phyloP scores from a whole-genome alignment of 2,329 filamentous ascomycete genomes.

The Macrophomina tecta region DNA sequence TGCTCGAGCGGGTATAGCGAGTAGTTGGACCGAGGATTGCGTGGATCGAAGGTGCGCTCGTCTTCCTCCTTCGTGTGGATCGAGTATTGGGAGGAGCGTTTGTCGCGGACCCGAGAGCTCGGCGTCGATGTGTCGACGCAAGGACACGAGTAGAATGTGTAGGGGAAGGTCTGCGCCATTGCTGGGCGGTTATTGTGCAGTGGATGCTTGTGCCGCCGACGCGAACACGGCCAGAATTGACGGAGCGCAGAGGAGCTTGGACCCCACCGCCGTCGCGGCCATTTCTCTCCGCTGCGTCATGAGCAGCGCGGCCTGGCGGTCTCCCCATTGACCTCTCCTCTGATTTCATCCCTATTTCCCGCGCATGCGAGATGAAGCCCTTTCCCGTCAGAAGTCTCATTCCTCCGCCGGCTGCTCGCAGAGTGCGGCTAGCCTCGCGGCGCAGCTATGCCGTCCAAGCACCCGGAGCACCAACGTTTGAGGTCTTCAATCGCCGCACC shows the following conservation, averaged over 20 bases:
- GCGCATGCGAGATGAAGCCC: conserved; percentile 37
- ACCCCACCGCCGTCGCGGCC: conserved; percentile 8
- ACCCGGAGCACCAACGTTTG: conserved; percentile 76
- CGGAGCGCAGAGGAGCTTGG: conserved; percentile 19
- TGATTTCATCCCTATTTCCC: conserved; percentile 18
- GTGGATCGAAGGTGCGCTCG: conserved; percentile 83
- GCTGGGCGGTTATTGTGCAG: conserved; percentile 5
- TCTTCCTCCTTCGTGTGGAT: conserved; percentile 62
- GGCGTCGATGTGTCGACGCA: conserved; percentile 55
- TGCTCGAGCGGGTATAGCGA: conserved; percentile 92
- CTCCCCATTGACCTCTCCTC: conserved; percentile 9
- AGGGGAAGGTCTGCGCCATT: conserved; percentile 66
- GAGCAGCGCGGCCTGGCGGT: not conserved
- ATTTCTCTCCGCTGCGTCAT: conserved; percentile 25
- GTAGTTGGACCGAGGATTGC: conserved; percentile 83
- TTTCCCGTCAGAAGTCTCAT: conserved; percentile 45
- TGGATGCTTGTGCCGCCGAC: not conserved
- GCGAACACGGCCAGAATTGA: conserved; percentile 12
- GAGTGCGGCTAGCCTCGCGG: conserved; percentile 37
- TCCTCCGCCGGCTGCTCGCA: conserved; percentile 35
- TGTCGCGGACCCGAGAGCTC: conserved; percentile 41
- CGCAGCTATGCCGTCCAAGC: conserved; percentile 75
- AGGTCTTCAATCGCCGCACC: conserved; percentile 87
- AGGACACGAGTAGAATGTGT: conserved; percentile 69
- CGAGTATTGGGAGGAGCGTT: conserved; percentile 42